Evolutionary conservation across 441 rosid genomes (phyloP).

Genomic region (Brassica balearica): DNA sequence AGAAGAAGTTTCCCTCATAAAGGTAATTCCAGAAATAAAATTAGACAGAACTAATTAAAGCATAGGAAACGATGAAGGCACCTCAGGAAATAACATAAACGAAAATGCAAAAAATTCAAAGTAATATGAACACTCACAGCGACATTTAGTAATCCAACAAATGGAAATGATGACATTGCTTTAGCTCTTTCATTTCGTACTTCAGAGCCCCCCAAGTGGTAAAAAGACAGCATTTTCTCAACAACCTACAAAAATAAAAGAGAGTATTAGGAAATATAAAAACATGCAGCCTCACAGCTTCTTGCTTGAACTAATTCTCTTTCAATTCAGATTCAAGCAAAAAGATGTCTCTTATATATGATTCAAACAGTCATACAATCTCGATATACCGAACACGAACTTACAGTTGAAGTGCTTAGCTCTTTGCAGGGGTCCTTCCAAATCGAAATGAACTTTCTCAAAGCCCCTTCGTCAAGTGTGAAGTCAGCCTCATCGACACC

Average conservation of each 20-base stretch:
- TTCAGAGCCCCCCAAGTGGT: slow-evolving; percentile 47
- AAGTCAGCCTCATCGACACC: slow-evolving; percentile 52
- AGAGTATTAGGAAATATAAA: slow-evolving; percentile 21
- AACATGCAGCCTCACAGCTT: slow-evolving; percentile 25
- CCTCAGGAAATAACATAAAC: slow-evolving; percentile 16
- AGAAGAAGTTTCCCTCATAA: neutral
- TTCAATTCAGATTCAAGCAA: slow-evolving; percentile 11
- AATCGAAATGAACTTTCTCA: slow-evolving; percentile 71
- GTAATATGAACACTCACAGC: slow-evolving; percentile 72
- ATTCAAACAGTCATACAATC: slow-evolving; percentile 16
- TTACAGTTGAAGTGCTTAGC: slow-evolving; percentile 57
- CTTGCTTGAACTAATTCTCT: slow-evolving; percentile 7
- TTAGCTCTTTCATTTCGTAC: slow-evolving; percentile 48
- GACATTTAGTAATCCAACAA: slow-evolving; percentile 80
- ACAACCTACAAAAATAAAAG: slow-evolving; percentile 60
- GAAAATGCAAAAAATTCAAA: slow-evolving; percentile 9
- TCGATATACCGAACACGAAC: slow-evolving; percentile 19
- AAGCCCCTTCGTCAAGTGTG: slow-evolving; percentile 54
- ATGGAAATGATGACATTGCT: slow-evolving; percentile 62
- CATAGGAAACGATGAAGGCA: slow-evolving; percentile 19
- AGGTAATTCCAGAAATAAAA: slow-evolving; percentile 12
- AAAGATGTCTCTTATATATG: neutral
- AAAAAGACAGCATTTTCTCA: slow-evolving; percentile 72
- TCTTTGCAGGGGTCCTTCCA: slow-evolving; percentile 90
- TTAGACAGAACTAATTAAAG: neutral